Base-by-base conservation (phyloP, 352 stramenopile species). In the Pythium folliculosum region DNA sequence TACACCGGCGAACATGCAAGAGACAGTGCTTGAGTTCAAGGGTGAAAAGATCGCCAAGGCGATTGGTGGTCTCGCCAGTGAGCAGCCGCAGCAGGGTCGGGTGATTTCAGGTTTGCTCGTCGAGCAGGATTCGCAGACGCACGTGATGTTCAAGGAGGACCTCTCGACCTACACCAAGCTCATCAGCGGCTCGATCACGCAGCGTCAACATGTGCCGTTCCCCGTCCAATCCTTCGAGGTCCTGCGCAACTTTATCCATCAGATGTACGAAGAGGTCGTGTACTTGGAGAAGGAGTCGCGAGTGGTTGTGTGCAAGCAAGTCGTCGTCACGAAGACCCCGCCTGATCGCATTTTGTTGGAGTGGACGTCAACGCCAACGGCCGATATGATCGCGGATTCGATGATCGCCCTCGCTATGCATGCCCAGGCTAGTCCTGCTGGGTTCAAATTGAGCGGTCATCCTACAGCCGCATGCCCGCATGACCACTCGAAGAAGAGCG, bases 351-450 rank as follows among this genome's bases (percentile, higher is more conserved):
- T 97, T n/a, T 49, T 90, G 22, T 68, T 96, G 14, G 84, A 92
- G 52, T 97, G 90, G 90, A 94, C 91, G 23, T 94, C 94, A 12
- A 94, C 90, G 40, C 93, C 96, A n/a, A 97, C 91, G 5, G 92
- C 90, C 8, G 96, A 99, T 71, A 95, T 98, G 72, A 95, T 99
- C 60, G 96, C 96, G 21, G 96, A 99, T 82, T 97, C 94, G 19
- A 80, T 98, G n/a, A 94, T 98, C 44, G 94, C 92, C 19, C 76
- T 99, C 14, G 85, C 97, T n/a, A 98, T 99, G 91, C 95, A 99
- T 66, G 89, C 86, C 2, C 83, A 95, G 64, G 86, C 89, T 50
- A 93, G 87, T 63, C 84, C 82, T 7, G 86, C 84, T 23, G 88
- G 83, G 47, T 94, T 95, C 67, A 94, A 96, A 72, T 63, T 94